A percentile compares a stretch with the other conserved stretches of the same genome.
Evolutionary conservation across 148 eudicot genomes (phyloP).

Genomic region (Fagopyrum esculentum): DNA sequence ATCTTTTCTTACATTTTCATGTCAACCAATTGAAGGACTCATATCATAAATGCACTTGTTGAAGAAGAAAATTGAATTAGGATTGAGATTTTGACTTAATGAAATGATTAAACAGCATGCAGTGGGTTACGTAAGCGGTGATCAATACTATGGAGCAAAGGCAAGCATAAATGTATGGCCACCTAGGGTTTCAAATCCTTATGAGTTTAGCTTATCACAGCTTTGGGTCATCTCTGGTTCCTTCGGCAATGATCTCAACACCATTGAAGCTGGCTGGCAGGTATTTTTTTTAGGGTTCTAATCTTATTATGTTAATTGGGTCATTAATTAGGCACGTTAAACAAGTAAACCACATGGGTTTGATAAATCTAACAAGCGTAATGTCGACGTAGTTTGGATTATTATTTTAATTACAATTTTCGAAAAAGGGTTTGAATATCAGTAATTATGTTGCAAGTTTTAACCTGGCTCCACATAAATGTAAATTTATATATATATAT

Average conservation of each 20-base stretch:
- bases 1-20: neutral
- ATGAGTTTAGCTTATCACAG: constrained; percentile 91
- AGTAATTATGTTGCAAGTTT: neutral
- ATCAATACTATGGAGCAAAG: constrained; percentile 87
- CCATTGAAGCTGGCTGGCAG: constrained; percentile 99
- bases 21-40: neutral
- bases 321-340: neutral
- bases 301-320: neutral
- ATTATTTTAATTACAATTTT: neutral
- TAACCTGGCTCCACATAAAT: neutral
- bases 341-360: neutral
- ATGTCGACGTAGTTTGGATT: neutral
- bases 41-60: constrained; percentile 1
- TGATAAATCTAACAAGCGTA: neutral
- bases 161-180: constrained; percentile 94
- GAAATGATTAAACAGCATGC: constrained; percentile 59
- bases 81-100: neutral
- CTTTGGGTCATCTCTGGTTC: constrained; percentile 95
- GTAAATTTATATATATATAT: neutral
- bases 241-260: constrained; percentile 91
- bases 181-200: constrained; percentile 55
- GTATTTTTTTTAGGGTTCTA: constrained; percentile 21
- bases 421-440: neutral
- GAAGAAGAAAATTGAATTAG: neutral
- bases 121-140: constrained; percentile 82